Evolutionary conservation across 176 grass and related monocot genomes (phyloP).

Genomic region (Chrysopogon serrulatus): DNA sequence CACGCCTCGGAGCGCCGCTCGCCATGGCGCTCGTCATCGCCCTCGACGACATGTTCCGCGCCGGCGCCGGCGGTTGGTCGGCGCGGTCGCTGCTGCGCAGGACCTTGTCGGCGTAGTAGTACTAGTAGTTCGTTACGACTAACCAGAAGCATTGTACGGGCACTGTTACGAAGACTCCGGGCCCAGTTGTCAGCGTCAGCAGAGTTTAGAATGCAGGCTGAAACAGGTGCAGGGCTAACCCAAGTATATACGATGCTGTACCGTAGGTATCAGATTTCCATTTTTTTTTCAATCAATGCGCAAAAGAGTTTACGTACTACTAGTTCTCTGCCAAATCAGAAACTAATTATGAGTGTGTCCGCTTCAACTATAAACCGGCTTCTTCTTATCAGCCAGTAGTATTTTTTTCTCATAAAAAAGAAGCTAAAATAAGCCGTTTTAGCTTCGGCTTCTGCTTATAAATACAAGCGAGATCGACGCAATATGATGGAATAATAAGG

Average conservation of each 20-base stretch:
- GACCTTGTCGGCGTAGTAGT: slow-evolving; percentile 31
- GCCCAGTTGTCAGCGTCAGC: slow-evolving; percentile 2
- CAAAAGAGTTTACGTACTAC: too few species aligned
- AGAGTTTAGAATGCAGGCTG: background rate
- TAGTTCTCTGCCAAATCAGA: too few species aligned
- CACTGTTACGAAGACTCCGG: background rate
- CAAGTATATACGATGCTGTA: too few species aligned
- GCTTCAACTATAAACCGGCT: too few species aligned
- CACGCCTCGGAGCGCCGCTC: slow-evolving; percentile 26
- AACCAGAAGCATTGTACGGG: background rate
- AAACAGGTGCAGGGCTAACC: background rate
- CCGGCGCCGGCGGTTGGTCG: background rate
- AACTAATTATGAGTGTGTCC: too few species aligned
- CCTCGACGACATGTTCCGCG: slow-evolving; percentile 69
- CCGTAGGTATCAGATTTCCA: background rate
- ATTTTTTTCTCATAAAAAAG: too few species aligned
- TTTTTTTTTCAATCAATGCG: background rate
- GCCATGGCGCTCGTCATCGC: slow-evolving; percentile 83
- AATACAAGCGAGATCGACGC: too few species aligned
- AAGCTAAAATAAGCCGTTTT: too few species aligned
- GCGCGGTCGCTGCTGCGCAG: slow-evolving; percentile 22
- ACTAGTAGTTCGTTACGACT: too few species aligned
- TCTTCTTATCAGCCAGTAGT: too few species aligned
- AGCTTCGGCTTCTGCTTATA: too few species aligned
- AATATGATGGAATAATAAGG: too few species aligned